Base-by-base conservation (phyloP, 2,329 filamentous ascomycete genomes). In the Scortechinia acanthostroma region DNA sequence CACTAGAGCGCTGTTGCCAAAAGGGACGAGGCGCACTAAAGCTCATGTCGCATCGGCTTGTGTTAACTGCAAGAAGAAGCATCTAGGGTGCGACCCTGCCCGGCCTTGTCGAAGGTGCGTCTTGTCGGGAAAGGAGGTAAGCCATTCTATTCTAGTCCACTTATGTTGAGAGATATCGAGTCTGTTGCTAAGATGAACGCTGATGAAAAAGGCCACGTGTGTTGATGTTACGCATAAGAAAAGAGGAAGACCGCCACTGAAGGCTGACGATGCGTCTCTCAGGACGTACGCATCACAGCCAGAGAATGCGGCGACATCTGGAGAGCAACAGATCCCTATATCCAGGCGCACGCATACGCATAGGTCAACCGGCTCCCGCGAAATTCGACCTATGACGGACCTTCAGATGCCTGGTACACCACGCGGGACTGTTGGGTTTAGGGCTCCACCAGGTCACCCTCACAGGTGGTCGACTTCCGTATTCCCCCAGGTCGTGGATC, bases 151-250 rank as follows among this genome's bases (percentile, higher is more conserved):
- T n/a, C n/a, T n/a, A n/a, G n/a, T n/a, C n/a, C n/a, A n/a, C n/a
- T n/a, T n/a, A n/a, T n/a, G n/a, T n/a, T n/a, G n/a, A n/a, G n/a
- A n/a, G n/a, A n/a, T n/a, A n/a, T n/a, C n/a, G n/a, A n/a, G n/a
- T n/a, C n/a, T n/a, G n/a, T n/a, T n/a, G n/a, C n/a, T n/a, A n/a
- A n/a, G n/a, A n/a, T n/a, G n/a, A n/a, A n/a, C n/a, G n/a, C n/a
- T n/a, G n/a, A n/a, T n/a, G n/a, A n/a, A 40, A 13, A 42, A 76
- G 72, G 71, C 74, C 47, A 67, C 71, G 20, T 77, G 73, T 55
- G 64, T 69, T 51, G 73, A 77, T 58, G 73, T 77, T 40, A 70
- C 73, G 49, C 73, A 77, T 57, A 77, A 76, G 54, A 76, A 76
- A 55, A 62, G 73, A 52, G 73, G 73, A 42, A 63, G 73, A 47